phyloP scores from a whole-genome alignment of 257 asterid species.

The Paraleonurus japonicus region DNA sequence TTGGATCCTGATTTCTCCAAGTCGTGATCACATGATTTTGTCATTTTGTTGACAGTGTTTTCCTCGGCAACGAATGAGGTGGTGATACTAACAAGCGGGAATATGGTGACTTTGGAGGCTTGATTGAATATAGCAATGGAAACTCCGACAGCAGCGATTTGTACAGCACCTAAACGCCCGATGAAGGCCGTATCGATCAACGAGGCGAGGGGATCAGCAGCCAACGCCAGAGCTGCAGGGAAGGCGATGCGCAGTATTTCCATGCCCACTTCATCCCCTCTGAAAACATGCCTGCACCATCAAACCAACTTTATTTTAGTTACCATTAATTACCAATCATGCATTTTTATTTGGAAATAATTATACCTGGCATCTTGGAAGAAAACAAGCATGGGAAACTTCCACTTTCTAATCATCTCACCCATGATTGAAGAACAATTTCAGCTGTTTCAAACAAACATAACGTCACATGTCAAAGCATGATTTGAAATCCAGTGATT shows the following conservation, averaged over 20 bases:
- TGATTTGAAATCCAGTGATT: no score
- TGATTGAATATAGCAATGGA: conserved; percentile 85
- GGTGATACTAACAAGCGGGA: conserved; percentile 92
- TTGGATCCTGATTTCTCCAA: conserved; percentile 32
- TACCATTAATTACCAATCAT: neutral
- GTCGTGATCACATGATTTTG: conserved; percentile 22
- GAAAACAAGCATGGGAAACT: conserved; percentile 67
- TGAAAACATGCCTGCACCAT: conserved; percentile 51
- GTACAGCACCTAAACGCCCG: conserved; percentile 87
- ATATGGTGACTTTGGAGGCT: conserved; percentile 81
- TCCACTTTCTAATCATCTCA: conserved; percentile 37
- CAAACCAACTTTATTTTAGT: neutral
- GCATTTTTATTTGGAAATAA: neutral
- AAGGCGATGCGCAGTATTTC: conserved; percentile 72
- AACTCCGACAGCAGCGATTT: conserved; percentile 90
- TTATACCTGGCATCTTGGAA: conserved; percentile 59
- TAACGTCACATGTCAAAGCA: neutral
- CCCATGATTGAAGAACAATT: conserved; percentile 40
- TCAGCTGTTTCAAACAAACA: neutral
- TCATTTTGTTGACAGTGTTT: conserved; percentile 52
- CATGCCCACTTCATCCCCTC: conserved; percentile 68
- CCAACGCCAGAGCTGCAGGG: conserved; percentile 93
- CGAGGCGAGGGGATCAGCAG: conserved; percentile 96
- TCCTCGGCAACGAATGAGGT: conserved; percentile 98
- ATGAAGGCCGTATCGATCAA: conserved; percentile 82